Evolutionary conservation across 208 protist genomes (phyloP), one percentile per base, ranked within the genome.

Genomic region (Acanthamoeba castellanii): DNA sequence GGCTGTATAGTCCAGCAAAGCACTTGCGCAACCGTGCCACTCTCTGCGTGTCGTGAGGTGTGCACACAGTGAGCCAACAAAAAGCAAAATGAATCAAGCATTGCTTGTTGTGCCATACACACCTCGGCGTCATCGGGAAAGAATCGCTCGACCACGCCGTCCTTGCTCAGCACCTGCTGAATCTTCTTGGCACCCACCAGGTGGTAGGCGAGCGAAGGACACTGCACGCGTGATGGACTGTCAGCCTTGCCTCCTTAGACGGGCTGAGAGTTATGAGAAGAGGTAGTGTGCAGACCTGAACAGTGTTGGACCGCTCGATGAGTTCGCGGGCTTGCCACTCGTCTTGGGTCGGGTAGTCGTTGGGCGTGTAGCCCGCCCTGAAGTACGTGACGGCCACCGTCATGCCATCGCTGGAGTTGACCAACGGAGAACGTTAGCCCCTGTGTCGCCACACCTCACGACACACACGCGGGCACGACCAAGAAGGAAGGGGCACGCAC

Each of bases 111-210:
- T 3, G 37, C 37, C 37, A 1, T 42, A 42, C 37, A n/a, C n/a
- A 98, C 97, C 45, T 98, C 97, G 20, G 74, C 90, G n/a, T 68
- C 72, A 70, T 98, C 96, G 2, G 95, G 97, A 3, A 96, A 81
- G 61, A 91, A 98, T 50, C 95, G 78, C 22, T 94, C 70, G 3
- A 98, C 64, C 14, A 97, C 32, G 9, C 59, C 74, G 70, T 96
- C 76, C 25, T 99, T 96, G 72, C 96, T 96, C 87, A 99, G 96
- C 7, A 99, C 95, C 97, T 99, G 98, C 96, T 99, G 98, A 37
- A 99, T 94, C 94, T 99, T 99, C 95, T 99, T 99, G 72, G 98
- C 98, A 22, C 98, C 99, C 76, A 98, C 96, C 14, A 99, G 97
- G 91, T 99, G 99, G 93, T 99, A 97, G 9, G 98, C 98, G 22